Conservation (phyloP, 192 early-diverging fungal genomes). For the Allomyces macrogynus region DNA sequence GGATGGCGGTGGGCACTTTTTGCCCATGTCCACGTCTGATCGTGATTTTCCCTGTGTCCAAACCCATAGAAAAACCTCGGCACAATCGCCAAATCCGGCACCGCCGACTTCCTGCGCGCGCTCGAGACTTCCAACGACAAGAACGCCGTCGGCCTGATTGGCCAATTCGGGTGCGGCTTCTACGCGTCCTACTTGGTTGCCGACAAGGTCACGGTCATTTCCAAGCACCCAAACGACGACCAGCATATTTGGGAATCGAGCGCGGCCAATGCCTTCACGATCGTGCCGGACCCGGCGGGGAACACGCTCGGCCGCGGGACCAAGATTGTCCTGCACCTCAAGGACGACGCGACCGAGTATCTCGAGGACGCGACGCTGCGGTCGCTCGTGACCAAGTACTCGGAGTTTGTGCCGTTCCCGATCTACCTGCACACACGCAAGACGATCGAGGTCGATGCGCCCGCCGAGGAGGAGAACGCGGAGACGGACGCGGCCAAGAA, state of each 20-base stretch:
- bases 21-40: not conserved
- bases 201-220: constrained; percentile 78
- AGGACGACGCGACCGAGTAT: constrained; percentile 68
- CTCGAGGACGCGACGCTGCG: constrained; percentile 47
- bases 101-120: constrained; percentile 64
- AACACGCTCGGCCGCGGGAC: constrained; percentile 86
- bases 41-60: not conserved
- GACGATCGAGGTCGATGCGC: constrained; percentile 13
- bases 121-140: constrained; percentile 45
- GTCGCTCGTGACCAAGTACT: constrained; percentile 63
- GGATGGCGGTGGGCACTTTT: not conserved
- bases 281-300: constrained; percentile 71
- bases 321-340: constrained; percentile 75
- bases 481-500: constrained; percentile 23
- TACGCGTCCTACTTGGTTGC: constrained; percentile 94
- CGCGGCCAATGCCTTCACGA: constrained; percentile 73
- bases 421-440: constrained; percentile 58
- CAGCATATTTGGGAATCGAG: constrained; percentile 90
- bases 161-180: constrained; percentile 99
- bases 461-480: constrained; percentile 14
- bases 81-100: constrained; percentile 96
- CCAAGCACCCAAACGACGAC: constrained; percentile 53
- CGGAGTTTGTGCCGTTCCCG: constrained; percentile 96
- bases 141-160: constrained; percentile 59
- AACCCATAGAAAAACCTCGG: constrained; percentile 71